Evolutionary conservation across 2,329 filamentous ascomycete species (phyloP), one percentile per base, ranked within the genome.

Genomic region (Alternaria ethzedia): DNA sequence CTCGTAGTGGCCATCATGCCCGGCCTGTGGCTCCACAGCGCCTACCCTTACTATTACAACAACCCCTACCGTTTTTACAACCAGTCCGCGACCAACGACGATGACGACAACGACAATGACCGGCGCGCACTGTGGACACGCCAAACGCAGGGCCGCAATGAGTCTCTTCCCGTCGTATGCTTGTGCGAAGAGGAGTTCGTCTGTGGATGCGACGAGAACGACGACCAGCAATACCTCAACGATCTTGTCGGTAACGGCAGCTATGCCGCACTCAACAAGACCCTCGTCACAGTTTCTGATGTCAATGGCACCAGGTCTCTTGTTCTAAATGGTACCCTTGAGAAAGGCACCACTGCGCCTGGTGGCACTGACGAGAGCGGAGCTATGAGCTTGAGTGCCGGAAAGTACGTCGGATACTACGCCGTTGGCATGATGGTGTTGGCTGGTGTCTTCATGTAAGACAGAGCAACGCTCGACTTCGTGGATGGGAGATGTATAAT

Each of bases 281-380:
- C 83, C 0, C 69, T 93, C 2, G 85, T 92, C 60, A 85, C 83
- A 12, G 86, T 94, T 1, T 87, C 85, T 3, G 80, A 84, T 57
- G 85, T 90, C 64, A 89, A 92, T 59, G 88, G 88, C 54, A 90
- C 85, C 2, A 74, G 75, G 5, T 90, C 87, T 1, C 85, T 96
- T 41, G 82, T 92, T 28, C 81, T 95, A 75, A 93, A 94, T 76
- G 92, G 92, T n/a, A 91, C 90, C 0, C 81, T 95, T 4, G 87
- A 89, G 28, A 90, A 91, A 69, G 83, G 79, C 3, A 84, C 83
- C 0, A 82, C 81, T 2, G 79, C 82, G 3, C 72, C 80, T 10
- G 80, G 80, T 13, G 80, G 80, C 3, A 70, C 70, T 1, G 77
- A 79, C 41, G 70, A 72, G 21, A 70, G 71, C 23, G 73, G 66